These are phyloP conservation scores for Paramecium tetraurelia DNA, from an alignment of 73 alveolate genomes.

Conservation along the genomic window DNA sequence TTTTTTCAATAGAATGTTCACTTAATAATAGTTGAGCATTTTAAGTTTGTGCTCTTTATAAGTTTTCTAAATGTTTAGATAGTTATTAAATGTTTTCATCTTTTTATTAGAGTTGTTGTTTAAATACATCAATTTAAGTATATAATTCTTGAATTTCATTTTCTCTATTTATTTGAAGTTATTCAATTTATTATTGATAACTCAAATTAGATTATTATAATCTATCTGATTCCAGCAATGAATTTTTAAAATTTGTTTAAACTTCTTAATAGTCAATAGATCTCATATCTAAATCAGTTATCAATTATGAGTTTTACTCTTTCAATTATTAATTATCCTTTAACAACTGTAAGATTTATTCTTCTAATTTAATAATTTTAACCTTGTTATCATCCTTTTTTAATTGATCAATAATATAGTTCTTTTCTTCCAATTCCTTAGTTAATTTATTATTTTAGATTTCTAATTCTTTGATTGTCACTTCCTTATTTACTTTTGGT, in stretches of 20 bases:
- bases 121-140: not conserved
- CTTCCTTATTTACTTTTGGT: conserved; percentile 75
- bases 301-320: not conserved
- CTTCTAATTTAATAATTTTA: not conserved
- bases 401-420: not conserved
- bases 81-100: not conserved
- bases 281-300: not conserved
- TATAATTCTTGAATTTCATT: not conserved
- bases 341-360: not conserved
- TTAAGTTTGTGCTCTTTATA: not conserved
- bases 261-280: not conserved
- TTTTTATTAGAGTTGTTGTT: not conserved
- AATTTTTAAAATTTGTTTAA: not conserved
- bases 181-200: not conserved
- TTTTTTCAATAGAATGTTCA: not conserved
- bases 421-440: conserved; percentile 26
- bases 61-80: not conserved
- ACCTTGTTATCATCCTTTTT: conserved; percentile 2
- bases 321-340: not conserved
- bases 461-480: conserved; percentile 75
- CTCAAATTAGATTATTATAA: not conserved
- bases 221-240: not conserved
- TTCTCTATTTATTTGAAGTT: not conserved
- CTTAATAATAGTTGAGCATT: not conserved
- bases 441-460: not conserved